phyloP scores from a whole-genome alignment of 306 rosid genomes.

The Ormosia emarginata region DNA sequence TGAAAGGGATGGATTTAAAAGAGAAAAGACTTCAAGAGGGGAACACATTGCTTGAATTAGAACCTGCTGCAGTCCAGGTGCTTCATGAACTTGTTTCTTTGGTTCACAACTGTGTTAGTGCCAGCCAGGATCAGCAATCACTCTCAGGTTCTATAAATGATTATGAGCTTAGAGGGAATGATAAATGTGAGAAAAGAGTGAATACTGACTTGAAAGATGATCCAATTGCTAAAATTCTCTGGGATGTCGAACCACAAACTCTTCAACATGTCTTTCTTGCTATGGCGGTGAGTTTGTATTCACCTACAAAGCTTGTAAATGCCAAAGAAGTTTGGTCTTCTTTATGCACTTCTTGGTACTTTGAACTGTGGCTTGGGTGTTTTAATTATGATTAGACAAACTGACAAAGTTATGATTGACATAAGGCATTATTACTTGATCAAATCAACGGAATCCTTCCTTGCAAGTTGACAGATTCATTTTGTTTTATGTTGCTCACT shows the following conservation, averaged over 20 bases:
- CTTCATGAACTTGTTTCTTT: constrained; percentile 80
- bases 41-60: constrained; percentile 47
- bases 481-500: constrained; percentile 6
- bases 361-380: constrained; percentile 10
- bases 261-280: constrained; percentile 71
- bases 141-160: constrained; percentile 47
- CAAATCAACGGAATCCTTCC: constrained; percentile 7
- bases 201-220: constrained; percentile 54
- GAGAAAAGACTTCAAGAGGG: constrained; percentile 40
- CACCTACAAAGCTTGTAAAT: constrained; percentile 19
- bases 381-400: constrained; percentile 13
- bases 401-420: constrained; percentile 15
- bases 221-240: constrained; percentile 62
- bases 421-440: constrained; percentile 8
- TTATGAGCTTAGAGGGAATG: constrained; percentile 36
- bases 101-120: constrained; percentile 60
- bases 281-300: constrained; percentile 70
- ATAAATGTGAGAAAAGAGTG: constrained; percentile 33
- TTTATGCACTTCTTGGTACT: neutral
- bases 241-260: constrained; percentile 52
- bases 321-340: constrained; percentile 2
- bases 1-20: constrained; percentile 42
- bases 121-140: constrained; percentile 36
- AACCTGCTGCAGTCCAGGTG: constrained; percentile 60
- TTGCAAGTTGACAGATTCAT: constrained; percentile 5